Conservation (phyloP, 352 stramenopile species). For the Globisporangium viniferum region DNA sequence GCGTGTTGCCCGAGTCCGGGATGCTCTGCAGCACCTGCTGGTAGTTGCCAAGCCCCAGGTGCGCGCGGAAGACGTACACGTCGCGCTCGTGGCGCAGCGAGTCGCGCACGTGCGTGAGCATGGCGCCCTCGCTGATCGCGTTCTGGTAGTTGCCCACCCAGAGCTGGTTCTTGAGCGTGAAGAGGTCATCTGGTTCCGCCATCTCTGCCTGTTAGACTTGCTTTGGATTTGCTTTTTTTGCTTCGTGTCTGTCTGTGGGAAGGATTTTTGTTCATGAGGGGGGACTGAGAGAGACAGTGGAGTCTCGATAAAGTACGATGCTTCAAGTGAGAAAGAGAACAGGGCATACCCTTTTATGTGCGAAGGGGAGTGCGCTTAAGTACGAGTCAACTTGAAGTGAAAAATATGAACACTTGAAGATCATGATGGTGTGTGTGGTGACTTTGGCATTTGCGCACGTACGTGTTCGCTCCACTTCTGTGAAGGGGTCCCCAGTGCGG, state of each 20-base stretch:
- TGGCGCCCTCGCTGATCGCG: slow-evolving; percentile 87
- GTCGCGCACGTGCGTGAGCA: slow-evolving; percentile 84
- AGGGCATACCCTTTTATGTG: background rate
- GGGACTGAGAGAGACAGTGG: background rate
- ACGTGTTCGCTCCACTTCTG: too few species aligned
- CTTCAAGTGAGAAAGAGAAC: background rate
- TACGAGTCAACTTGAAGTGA: background rate
- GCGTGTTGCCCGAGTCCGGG: slow-evolving; percentile 55
- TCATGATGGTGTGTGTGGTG: background rate
- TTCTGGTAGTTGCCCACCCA: slow-evolving; percentile 97
- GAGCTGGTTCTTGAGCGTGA: slow-evolving; percentile 97
- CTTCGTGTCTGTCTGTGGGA: slow-evolving; percentile 2
- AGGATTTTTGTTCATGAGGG: background rate
- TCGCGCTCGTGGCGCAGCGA: slow-evolving; percentile 90
- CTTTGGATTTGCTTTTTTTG: background rate
- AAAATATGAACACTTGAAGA: background rate
- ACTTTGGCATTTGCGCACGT: too few species aligned
- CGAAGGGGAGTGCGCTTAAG: background rate
- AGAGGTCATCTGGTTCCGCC: slow-evolving; percentile 96
- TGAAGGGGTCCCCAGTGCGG: background rate
- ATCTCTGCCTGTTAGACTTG: slow-evolving; percentile 30
- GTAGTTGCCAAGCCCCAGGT: slow-evolving; percentile 89
- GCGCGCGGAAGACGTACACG: slow-evolving; percentile 91
- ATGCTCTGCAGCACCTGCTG: slow-evolving; percentile 88
- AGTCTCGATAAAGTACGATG: slow-evolving; percentile 4